Percentiles rank a stretch among this genome's conserved stretches.
These are phyloP conservation scores for Schwanniomyces etchellsii DNA, from an alignment of 1,139 yeast genomes.

Conservation along the genomic window DNA sequence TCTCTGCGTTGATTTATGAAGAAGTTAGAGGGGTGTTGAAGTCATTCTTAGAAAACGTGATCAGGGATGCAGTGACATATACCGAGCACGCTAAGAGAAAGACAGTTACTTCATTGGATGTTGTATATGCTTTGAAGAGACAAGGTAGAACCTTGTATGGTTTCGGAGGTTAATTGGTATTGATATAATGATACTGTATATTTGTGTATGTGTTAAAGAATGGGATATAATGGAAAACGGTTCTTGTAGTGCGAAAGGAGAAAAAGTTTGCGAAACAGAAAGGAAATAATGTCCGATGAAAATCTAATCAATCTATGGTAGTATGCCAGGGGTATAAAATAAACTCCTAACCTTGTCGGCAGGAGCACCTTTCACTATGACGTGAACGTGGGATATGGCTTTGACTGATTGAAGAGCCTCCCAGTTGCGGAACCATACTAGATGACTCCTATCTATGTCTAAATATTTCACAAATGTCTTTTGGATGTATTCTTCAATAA, in stretches of 20 bases:
- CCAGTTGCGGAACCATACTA: conserved; percentile 63
- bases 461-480: conserved; percentile 40
- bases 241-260: neutral
- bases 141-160: conserved; percentile 99
- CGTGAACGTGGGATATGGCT: conserved; percentile 55
- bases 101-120: conserved; percentile 98
- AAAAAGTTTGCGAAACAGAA: neutral
- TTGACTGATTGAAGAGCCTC: conserved; percentile 54
- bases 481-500: conserved; percentile 34
- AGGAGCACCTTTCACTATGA: conserved; percentile 36
- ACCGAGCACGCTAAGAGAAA: conserved; percentile 99
- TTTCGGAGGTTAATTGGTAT: conserved; percentile 90
- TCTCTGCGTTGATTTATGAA: conserved; percentile 96
- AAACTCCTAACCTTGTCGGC: conserved; percentile 14
- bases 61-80: conserved; percentile 98
- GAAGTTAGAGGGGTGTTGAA: conserved; percentile 97
- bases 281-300: neutral
- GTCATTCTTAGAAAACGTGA: conserved; percentile 93
- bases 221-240: too few species aligned
- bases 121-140: conserved; percentile 99
- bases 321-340: conserved; percentile 16
- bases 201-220: neutral
- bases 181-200: neutral
- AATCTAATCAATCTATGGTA: conserved; percentile 6
- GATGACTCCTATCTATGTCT: conserved; percentile 28